Base-by-base conservation (phyloP, 805 yeast species). In the Starmera quercuum region DNA sequence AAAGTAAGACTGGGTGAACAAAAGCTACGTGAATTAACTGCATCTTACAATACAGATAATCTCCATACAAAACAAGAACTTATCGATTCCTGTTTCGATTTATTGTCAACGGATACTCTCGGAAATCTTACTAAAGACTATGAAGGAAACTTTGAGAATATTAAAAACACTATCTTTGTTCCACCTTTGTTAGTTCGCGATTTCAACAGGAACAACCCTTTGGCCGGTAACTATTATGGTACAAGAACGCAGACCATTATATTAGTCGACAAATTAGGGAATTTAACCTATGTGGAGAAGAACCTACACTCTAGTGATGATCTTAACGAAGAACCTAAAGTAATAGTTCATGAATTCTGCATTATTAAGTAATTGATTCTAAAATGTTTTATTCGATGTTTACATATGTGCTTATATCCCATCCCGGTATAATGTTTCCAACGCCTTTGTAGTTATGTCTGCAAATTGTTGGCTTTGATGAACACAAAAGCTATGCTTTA, bases 231-330 rank as follows among this genome's bases (percentile, higher is more conserved):
- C 16, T 76, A 64, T 46, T 88, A 86, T 51, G 96, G 96, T 1
- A 87, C 97, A 0, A 61, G 96, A 35, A 83, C 95, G 0, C 95
- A 87, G 53, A 85, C 95, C 0, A 71, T 86, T 2, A 65, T 86
- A 4, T 45, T 84, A 16, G 65, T 83, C 8, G 75, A 73, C 47
- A 67, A 64, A 25, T 37, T 48, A 26, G 66, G 83, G 46, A 36
- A 58, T 24, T 57, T 82, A 15, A 68, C 70, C 31, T 83, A 82
- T 53, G 59, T 71, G 11, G 95, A 87, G 51, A 61, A 65, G 31
- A 72, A 73, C 36, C 45, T 82, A 14, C 81, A 78, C 45, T 57
- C 66, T n/a, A 49, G 64, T 10, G 78, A 73, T 45, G 49, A 54
- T 27, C 33, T 56, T 7, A 27, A 33, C 6, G 49, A 54, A 26